Base-by-base conservation (phyloP, 2,329 filamentous ascomycete species). In the Trichoderma polysporum region DNA sequence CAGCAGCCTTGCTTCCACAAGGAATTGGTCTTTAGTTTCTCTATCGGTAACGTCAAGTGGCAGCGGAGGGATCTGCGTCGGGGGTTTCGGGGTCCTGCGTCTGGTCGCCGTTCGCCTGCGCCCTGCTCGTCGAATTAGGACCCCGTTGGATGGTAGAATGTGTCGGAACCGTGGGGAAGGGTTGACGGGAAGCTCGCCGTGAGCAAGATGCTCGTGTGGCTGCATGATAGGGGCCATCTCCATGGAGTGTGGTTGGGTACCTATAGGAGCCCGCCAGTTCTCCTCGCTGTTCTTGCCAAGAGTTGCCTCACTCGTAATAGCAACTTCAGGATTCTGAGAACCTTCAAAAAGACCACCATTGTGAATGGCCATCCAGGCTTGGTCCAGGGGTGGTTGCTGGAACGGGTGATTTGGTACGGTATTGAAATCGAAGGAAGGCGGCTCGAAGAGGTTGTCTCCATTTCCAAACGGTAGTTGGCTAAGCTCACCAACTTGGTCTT, bases 1-100 rank as follows among this genome's bases (percentile, higher is more conserved):
- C 1, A 79, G 75, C 8, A 76, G 72, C 74, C 87, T 88, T 27
- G 82, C 80, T n/a, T 80, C 73, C 17, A 90, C 75, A 1, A 91
- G 80, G 49, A 82, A 83, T 3, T 80, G 74, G 71, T 87, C 83
- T 7, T 56, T 69, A 5, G 39, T 41, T 2, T 57, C 62, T 8
- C 63, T 35, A 10, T 66, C 56, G 1, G 35, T n/a, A n/a, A n/a
- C 52, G 2, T 15, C 27, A 12, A 10, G n/a, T 2, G 41, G 41
- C 8, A 45, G 9, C 41, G n/a, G 22, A 12, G 19, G n/a, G 41
- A 45, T 19, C 22, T 45, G 8, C 6, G 22, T 10, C n/a, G 12
- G n/a, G 9, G 41, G 41, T 19, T 45, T 45, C 4, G 41, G 41
- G 2, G n/a, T 19, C 41, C 12, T 45, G 41, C 41, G 41, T 45